phyloP scores from a whole-genome alignment of 2,329 filamentous ascomycete species.

The Fonsecaea monophora region DNA sequence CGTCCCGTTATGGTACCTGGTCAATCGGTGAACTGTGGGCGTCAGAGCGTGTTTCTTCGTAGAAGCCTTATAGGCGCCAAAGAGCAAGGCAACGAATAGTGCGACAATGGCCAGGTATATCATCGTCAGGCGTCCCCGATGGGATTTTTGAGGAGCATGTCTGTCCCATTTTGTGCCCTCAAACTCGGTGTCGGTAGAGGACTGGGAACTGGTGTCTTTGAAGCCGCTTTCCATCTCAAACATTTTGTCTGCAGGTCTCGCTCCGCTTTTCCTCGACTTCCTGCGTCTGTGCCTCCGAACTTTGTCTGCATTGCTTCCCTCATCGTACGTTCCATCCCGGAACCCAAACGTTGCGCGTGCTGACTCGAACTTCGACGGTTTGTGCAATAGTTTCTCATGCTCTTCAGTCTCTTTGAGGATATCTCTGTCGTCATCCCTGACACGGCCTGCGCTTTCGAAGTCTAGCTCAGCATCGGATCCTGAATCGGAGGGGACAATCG shows the following conservation, averaged over 20 bases:
- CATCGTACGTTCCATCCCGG: constrained; percentile 52
- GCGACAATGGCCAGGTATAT: constrained; percentile 52
- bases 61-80: constrained; percentile 62
- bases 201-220: constrained; percentile 68
- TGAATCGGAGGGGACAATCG: constrained; percentile 28
- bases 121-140: constrained; percentile 36
- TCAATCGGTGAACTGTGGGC: constrained; percentile 34
- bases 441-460: constrained; percentile 10
- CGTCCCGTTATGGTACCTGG: constrained; percentile 75
- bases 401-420: constrained; percentile 77
- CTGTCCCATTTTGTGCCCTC: constrained; percentile 50
- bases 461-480: constrained; percentile 28
- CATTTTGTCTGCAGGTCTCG: constrained; percentile 72
- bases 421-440: constrained; percentile 31
- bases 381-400: constrained; percentile 56
- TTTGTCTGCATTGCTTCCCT: constrained; percentile 56
- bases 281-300: constrained; percentile 51
- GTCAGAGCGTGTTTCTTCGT: constrained; percentile 48
- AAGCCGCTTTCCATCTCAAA: constrained; percentile 87
- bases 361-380: constrained; percentile 47
- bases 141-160: constrained; percentile 39
- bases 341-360: constrained; percentile 51
- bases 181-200: constrained; percentile 64
- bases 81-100: constrained; percentile 62
- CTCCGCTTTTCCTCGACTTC: constrained; percentile 59